Percentiles rank a stretch among this genome's conserved stretches.
These are phyloP conservation scores for Zasmidium citrigriseum DNA, from an alignment of 2,329 filamentous ascomycete species.

Conservation along the genomic window DNA sequence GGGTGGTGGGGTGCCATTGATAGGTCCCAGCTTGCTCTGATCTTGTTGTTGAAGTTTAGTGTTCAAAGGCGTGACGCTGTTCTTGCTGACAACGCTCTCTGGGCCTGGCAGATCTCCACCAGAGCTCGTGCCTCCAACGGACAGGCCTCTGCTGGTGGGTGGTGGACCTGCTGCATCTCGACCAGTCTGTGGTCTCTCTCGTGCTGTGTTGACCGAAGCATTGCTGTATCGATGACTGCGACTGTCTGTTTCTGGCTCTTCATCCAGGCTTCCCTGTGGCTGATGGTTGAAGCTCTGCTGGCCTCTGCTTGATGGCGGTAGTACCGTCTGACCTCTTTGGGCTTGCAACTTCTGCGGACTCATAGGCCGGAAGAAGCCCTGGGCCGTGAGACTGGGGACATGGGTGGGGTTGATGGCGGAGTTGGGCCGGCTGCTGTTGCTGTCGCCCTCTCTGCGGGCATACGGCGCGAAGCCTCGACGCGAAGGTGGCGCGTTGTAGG, in stretches of 20 bases:
- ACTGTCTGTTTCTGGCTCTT: slow-evolving; percentile 34
- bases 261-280: slow-evolving; percentile 13
- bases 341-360: slow-evolving; percentile 93
- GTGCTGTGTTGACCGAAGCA: slow-evolving; percentile 52
- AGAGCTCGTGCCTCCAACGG: slow-evolving; percentile 55
- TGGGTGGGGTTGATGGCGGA: slow-evolving; percentile 74
- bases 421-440: slow-evolving; percentile 48
- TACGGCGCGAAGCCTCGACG: slow-evolving; percentile 22
- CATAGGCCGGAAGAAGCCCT: slow-evolving; percentile 95
- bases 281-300: slow-evolving; percentile 26
- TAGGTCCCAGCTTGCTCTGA: slow-evolving; percentile 8
- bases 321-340: slow-evolving; percentile 65
- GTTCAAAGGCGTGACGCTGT: slow-evolving; percentile 73
- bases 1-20: slow-evolving; percentile 22
- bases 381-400: slow-evolving; percentile 82
- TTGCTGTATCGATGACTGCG: slow-evolving; percentile 60
- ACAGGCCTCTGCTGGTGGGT: slow-evolving; percentile 74
- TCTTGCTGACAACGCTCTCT: slow-evolving; percentile 65
- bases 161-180: slow-evolving; percentile 51
- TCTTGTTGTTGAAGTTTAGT: slow-evolving; percentile 5
- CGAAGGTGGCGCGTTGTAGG: slow-evolving; percentile 19
- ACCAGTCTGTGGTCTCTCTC: slow-evolving; percentile 35
- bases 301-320: slow-evolving; percentile 16
- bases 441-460: slow-evolving; percentile 4
- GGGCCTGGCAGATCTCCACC: slow-evolving; percentile 10